These are phyloP conservation scores for Debaryomyces hansenii DNA, from an alignment of 805 yeast species.

Conservation along the genomic window DNA sequence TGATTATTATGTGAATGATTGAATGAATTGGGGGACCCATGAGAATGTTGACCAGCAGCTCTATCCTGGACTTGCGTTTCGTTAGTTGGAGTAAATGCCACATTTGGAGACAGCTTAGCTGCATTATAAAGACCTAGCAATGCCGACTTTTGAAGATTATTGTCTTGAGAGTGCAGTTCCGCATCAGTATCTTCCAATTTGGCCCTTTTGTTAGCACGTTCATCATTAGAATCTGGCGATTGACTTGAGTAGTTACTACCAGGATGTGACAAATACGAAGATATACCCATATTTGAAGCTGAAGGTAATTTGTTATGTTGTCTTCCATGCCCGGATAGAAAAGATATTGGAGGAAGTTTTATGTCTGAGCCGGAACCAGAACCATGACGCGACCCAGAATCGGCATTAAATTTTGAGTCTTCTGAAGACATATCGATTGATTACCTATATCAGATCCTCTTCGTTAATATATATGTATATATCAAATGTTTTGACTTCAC, in stretches of 20 bases:
- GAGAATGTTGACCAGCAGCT: too few relatives aligned
- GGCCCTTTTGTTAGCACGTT: conserved; percentile 5
- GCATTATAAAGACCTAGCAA: neutral
- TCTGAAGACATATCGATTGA: conserved; percentile 5
- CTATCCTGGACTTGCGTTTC: too few relatives aligned
- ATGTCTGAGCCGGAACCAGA: conserved; percentile 7
- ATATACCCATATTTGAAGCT: conserved; percentile 20
- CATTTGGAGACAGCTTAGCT: neutral
- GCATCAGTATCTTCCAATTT: conserved; percentile 3
- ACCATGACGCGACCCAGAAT: neutral
- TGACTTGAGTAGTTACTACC: neutral
- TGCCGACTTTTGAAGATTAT: neutral
- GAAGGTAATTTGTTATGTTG: conserved; percentile 12
- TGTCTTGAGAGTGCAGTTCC: neutral
- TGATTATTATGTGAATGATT: neutral
- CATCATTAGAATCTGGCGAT: neutral
- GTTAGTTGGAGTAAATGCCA: too few relatives aligned
- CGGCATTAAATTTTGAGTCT: conserved; percentile 1
- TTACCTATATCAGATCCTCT: neutral
- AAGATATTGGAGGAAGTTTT: conserved; percentile 23
- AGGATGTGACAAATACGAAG: conserved; percentile 8
- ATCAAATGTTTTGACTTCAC: too few relatives aligned
- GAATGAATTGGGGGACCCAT: too few relatives aligned
- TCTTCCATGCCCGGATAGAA: conserved; percentile 17
- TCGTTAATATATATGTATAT: too few relatives aligned